These are phyloP conservation scores for barrel medic (Medicago truncatula) DNA, from an alignment of 306 rosid species.

Conservation along the genomic window DNA sequence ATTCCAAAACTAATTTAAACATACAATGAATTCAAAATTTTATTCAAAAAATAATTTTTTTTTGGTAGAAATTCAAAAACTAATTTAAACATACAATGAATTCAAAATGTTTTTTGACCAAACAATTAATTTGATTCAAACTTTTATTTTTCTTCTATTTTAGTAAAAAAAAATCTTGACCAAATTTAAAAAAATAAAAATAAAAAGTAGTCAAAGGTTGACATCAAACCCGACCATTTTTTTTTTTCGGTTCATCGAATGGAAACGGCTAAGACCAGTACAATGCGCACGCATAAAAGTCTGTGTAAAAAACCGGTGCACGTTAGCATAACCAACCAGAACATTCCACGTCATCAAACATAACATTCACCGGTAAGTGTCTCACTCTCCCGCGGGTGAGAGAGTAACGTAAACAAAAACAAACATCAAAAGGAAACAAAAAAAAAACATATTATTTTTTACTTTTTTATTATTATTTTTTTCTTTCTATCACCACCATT, in stretches of 20 bases:
- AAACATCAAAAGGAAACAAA: too few species aligned
- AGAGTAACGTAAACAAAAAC: background rate
- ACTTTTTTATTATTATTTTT: background rate
- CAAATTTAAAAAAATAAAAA: too few species aligned
- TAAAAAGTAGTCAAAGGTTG: background rate
- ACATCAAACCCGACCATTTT: too few species aligned
- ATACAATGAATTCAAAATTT: too few species aligned
- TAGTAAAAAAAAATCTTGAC: too few species aligned
- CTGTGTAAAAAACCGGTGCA: slow-evolving; percentile 51
- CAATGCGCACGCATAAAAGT: slow-evolving; percentile 49
- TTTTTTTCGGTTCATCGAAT: too few species aligned
- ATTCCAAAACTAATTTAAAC: too few species aligned
- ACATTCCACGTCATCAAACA: slow-evolving; percentile 45
- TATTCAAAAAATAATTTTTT: too few species aligned
- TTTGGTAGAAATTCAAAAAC: too few species aligned
- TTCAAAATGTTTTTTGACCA: background rate
- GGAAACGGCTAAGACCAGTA: background rate
- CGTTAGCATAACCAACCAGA: slow-evolving; percentile 39
- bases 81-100: too few species aligned
- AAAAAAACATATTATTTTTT: background rate
- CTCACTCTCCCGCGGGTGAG: slow-evolving; percentile 47
- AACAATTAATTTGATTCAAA: background rate
- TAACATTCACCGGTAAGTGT: slow-evolving; percentile 15
- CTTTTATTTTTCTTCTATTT: background rate
- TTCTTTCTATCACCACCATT: background rate